phyloP scores from a whole-genome alignment of 371 early-diverging fungal genomes.

The Saksenaea oblongispora region DNA sequence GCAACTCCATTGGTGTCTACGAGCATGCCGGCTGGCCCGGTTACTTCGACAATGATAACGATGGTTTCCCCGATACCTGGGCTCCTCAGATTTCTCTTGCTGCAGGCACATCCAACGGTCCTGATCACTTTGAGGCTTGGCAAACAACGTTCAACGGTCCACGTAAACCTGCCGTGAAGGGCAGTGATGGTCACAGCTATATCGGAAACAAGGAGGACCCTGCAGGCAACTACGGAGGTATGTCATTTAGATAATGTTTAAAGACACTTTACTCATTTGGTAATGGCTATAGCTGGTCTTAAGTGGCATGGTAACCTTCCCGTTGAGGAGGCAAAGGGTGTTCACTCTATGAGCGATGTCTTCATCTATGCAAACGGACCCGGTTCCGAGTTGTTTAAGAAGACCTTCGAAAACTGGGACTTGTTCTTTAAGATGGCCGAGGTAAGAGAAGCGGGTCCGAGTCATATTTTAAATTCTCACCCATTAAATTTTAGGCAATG shows the following conservation, averaged over 20 bases:
- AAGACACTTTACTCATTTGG: no score
- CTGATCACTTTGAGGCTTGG: slow-evolving; percentile 63
- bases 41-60: slow-evolving; percentile 60
- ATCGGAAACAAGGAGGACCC: slow-evolving; percentile 39
- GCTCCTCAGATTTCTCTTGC: slow-evolving; percentile 60
- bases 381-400: slow-evolving; percentile 54
- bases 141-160: slow-evolving; percentile 46
- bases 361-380: slow-evolving; percentile 59
- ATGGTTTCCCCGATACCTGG: slow-evolving; percentile 72
- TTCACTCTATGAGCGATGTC: slow-evolving; percentile 66
- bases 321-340: slow-evolving; percentile 36
- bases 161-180: slow-evolving; percentile 40
- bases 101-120: slow-evolving; percentile 63
- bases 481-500: slow-evolving; percentile 7
- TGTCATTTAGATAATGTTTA: background rate
- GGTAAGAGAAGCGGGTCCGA: slow-evolving; percentile 7
- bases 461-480: no score
- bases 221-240: slow-evolving; percentile 39
- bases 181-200: slow-evolving; percentile 22
- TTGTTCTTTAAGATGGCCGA: slow-evolving; percentile 61
- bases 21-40: slow-evolving; percentile 69
- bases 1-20: slow-evolving; percentile 65
- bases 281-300: slow-evolving; percentile 32
- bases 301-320: slow-evolving; percentile 43
- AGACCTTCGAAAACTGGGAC: slow-evolving; percentile 62